Conservation (phyloP, 2,329 filamentous ascomycete species). For the Penicillium sp. region DNA sequence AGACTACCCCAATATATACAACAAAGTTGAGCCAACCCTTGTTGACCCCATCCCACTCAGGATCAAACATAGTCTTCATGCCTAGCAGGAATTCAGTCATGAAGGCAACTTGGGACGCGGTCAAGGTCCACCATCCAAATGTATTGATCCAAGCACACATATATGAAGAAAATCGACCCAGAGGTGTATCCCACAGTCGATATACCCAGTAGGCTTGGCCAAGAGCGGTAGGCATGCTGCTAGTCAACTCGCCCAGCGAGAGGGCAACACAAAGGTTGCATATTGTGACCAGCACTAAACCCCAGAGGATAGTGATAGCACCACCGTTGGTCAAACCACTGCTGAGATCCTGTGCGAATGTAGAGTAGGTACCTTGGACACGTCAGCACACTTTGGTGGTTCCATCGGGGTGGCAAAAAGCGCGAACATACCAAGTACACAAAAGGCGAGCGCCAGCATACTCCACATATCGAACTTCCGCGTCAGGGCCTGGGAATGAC, state of each 20-base stretch:
- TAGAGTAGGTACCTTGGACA: conserved; percentile 52
- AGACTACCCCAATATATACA: conserved; percentile 53
- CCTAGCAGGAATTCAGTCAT: conserved; percentile 58
- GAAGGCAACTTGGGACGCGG: conserved; percentile 56
- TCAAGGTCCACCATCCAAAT: conserved; percentile 59
- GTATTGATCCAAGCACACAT: conserved; percentile 61
- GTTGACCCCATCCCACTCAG: conserved; percentile 46
- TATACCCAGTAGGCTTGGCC: conserved; percentile 61
- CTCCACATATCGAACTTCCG: conserved; percentile 55
- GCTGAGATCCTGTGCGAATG: conserved; percentile 54
- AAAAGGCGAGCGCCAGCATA: conserved; percentile 59
- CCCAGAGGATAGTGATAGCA: conserved; percentile 56
- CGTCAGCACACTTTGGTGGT: not conserved
- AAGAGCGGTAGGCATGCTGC: conserved; percentile 59
- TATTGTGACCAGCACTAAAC: conserved; percentile 51
- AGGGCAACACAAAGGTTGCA: conserved; percentile 56
- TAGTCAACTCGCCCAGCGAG: conserved; percentile 57
- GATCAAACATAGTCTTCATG: conserved; percentile 56
- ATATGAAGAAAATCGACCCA: conserved; percentile 54
- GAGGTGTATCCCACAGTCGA: conserved; percentile 39
- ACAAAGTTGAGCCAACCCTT: conserved; percentile 56
- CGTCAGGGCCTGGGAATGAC: conserved; percentile 44
- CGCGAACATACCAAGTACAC: conserved; percentile 45
- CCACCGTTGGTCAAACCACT: conserved; percentile 57
- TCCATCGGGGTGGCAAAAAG: not conserved